Evolutionary conservation across 108 stramenopile species (phyloP), one percentile per base, ranked within the genome.

Genomic region (Epithemia pelagica): DNA sequence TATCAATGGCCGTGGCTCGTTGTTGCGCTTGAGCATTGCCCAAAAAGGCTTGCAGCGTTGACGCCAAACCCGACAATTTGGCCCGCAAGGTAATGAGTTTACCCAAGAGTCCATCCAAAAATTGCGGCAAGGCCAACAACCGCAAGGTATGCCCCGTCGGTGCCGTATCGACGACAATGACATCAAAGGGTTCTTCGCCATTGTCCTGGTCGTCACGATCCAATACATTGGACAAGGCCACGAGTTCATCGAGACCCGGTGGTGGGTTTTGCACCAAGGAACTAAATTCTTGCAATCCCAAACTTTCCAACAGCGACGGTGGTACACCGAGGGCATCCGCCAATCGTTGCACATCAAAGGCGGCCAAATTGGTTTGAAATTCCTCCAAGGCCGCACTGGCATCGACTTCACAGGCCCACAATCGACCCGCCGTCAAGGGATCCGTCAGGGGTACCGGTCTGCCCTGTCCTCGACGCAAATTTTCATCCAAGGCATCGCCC

Each of bases 81-180:
- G 79, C 63, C 29, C 90, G 67, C n/a, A 95, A 68, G 24, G 83
- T 76, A 27, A 95, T 65, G 7, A 95, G 66, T 60, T 90, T 95
- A 27, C 82, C 79, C 58, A 95, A 66, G 23, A 90, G 72, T 51
- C 89, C 90, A 76, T 92, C 91, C 55, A 95, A 74, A 60, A 95
- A 95, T 67, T 87, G 82, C 10, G 94, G 94, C 58, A 94, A 65
- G 32, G 82, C 79, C 54, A 97, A 79, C 73, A 97, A 76, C 53
- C 96, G 80, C 32, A 97, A 67, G 0, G 96, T 96, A 66, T 99
- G 99, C 20, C 99, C 99, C 5, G 99, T 99, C 5, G 99, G 99
- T 3, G 99, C 99, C 5, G 99, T 99, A 73, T 99, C 99, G 74
- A 99, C 97, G 22, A 98, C 96, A 59, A 99, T 91, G 21, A 93